Evolutionary conservation across 495 filamentous ascomycete genomes (phyloP).

Genomic region (Neurospora terricola): DNA sequence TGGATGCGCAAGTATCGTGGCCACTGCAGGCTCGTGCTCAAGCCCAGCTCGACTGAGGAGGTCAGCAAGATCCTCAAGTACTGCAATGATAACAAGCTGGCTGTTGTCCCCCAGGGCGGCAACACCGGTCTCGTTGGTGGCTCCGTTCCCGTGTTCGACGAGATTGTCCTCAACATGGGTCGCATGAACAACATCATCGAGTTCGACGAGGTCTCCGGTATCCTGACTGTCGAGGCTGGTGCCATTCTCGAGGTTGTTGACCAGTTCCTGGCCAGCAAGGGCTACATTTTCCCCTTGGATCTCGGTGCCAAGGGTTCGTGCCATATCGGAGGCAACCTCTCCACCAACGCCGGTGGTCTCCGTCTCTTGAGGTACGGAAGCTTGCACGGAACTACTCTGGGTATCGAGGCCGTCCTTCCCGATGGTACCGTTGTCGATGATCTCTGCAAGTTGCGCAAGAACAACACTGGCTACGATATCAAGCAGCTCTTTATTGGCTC

Average conservation of each 20-base stretch:
- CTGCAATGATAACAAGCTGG: slow-evolving; percentile 83
- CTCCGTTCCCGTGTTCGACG: slow-evolving; percentile 91
- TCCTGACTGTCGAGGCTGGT: slow-evolving; percentile 81
- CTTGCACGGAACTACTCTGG: slow-evolving; percentile 84
- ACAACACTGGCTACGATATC: slow-evolving; percentile 93
- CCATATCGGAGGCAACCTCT: slow-evolving; percentile 96
- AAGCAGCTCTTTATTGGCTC: slow-evolving; percentile 96
- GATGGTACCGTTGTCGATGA: slow-evolving; percentile 89
- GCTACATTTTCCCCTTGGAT: slow-evolving; percentile 87
- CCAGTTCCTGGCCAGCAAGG: slow-evolving; percentile 64
- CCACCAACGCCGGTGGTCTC: slow-evolving; percentile 90
- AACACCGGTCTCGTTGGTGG: slow-evolving; percentile 95
- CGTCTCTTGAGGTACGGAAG: slow-evolving; percentile 86
- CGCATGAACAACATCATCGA: slow-evolving; percentile 84
- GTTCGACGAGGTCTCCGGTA: slow-evolving; percentile 88
- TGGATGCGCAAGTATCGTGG: slow-evolving; percentile 99
- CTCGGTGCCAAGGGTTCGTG: slow-evolving; percentile 95
- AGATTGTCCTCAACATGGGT: slow-evolving; percentile 84
- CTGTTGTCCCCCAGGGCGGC: slow-evolving; percentile 95
- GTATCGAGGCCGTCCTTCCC: slow-evolving; percentile 84
- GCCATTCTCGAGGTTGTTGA: slow-evolving; percentile 85
- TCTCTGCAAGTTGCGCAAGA: slow-evolving; percentile 79
- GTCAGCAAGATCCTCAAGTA: slow-evolving; percentile 82
- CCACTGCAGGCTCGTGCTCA: slow-evolving; percentile 76
- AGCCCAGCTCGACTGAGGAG: slow-evolving; percentile 71